A percentile compares a stretch with the other conserved stretches of the same genome.
Conservation (phyloP, 345 rosid genomes). For the Rubroshorea leprosula region DNA sequence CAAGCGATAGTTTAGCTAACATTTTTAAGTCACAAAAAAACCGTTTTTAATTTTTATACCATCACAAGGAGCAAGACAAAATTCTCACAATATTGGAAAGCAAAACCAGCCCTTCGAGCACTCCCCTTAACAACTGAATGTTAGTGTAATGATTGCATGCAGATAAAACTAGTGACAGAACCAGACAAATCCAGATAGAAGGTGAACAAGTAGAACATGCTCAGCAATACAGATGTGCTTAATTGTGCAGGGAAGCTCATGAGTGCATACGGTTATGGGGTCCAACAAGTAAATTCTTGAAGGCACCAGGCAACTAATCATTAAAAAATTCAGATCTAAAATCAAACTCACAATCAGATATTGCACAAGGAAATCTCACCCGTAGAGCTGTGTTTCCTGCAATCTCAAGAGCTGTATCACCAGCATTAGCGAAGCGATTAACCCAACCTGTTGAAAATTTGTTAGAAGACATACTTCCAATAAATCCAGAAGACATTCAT, state of each 20-base stretch:
- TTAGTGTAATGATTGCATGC: no score
- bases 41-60: no score
- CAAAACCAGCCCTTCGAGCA: no score
- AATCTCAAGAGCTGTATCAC: constrained; percentile 82
- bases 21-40: no score
- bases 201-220: background rate
- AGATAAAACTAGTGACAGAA: no score
- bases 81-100: no score
- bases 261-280: background rate
- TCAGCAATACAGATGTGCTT: background rate
- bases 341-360: no score
- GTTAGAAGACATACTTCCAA: constrained; percentile 7
- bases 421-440: constrained; percentile 95
- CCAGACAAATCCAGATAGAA: background rate
- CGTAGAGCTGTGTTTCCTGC: constrained; percentile 80
- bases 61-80: no score
- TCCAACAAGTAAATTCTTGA: background rate
- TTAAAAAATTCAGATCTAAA: background rate
- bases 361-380: constrained; percentile 34
- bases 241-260: background rate
- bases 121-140: no score
- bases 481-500: background rate
- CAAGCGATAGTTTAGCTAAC: no score
- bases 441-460: constrained; percentile 72
- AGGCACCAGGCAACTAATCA: background rate